phyloP scores from a whole-genome alignment of 345 rosid species.

The Sisymbrium irio region DNA sequence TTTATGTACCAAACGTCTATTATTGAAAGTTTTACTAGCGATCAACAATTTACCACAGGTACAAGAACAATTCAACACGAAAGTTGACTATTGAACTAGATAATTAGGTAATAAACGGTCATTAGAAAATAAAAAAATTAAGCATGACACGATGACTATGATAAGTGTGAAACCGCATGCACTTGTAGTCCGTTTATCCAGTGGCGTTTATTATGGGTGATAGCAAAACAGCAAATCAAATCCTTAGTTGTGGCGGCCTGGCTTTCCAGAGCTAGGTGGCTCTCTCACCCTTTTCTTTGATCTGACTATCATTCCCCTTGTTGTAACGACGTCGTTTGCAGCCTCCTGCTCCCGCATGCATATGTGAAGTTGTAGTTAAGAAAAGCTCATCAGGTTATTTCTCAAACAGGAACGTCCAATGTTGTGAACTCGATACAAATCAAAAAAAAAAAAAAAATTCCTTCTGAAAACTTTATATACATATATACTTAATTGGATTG shows the following conservation, averaged over 20 bases:
- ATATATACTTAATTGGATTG: too few relatives aligned
- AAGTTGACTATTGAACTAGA: neutral
- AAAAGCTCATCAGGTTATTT: neutral
- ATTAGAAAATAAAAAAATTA: neutral
- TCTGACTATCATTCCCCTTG: too few relatives aligned
- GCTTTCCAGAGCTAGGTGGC: neutral
- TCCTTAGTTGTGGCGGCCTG: neutral
- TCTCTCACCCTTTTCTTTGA: neutral
- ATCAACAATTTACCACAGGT: neutral
- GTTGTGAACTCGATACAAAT: too few relatives aligned
- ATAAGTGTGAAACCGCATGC: neutral
- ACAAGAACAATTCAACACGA: too few relatives aligned
- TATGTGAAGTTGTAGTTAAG: too few relatives aligned
- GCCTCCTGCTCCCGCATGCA: neutral
- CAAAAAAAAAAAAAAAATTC: too few relatives aligned
- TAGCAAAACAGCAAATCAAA: neutral
- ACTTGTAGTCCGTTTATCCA: neutral
- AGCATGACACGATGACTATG: neutral
- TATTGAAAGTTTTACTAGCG: neutral
- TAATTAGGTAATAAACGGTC: neutral
- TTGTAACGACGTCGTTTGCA: neutral
- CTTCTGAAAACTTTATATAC: neutral
- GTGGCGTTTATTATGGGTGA: neutral
- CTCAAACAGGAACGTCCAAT: neutral
- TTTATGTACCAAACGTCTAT: neutral